Evolutionary conservation across 768 basidiomycete species (phyloP), one percentile per base, ranked within the genome.

Genomic region (Gloeophyllum trabeum): DNA sequence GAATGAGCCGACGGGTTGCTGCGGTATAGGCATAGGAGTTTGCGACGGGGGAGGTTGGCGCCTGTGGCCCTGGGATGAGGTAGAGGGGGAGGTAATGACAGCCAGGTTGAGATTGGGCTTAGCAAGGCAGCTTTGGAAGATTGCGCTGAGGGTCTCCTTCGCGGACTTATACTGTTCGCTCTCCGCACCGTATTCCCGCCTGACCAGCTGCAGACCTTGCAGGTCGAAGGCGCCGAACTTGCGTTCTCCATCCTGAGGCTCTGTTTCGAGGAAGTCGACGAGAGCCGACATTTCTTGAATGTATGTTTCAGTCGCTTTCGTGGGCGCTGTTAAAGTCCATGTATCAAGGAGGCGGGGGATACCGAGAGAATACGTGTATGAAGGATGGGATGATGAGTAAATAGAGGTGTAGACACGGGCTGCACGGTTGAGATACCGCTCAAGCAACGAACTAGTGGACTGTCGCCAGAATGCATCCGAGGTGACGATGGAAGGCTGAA

Each of bases 181-280:
- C 4, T 62, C 55, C 21, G 53, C 43, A 10, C 79, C 81, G 44
- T 71, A 61, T 5, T 56, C 55, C 12, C 58, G 46, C 21, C 71
- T 71, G 28, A 84, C 57, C 10, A 67, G 60, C 13, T 64, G 51
- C 4, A 88, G 62, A 14, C 66, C 66, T 1, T 64, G 61, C 32
- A 88, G 52, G 45, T 80, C 73, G 39, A 85, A 59, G 5, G 79
- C 80, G 22, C 76, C 80, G 48, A 88, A 88, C 16, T 51, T 54
- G 43, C 56, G 53, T 21, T 10, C 10, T 21, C 10, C 10, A n/a
- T 40, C 25, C 13, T 64, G 58, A 32, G 69, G 55, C 6, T 62
- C 55, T 22, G 45, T 41, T 14, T 73, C 65, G 23, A 77, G 55
- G 50, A 80, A 74, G 50, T 76, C 71, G n/a, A 69, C 58, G 7